Conservation (phyloP, 2,329 filamentous ascomycete genomes). For the Pseudopithomyces chartarum region DNA sequence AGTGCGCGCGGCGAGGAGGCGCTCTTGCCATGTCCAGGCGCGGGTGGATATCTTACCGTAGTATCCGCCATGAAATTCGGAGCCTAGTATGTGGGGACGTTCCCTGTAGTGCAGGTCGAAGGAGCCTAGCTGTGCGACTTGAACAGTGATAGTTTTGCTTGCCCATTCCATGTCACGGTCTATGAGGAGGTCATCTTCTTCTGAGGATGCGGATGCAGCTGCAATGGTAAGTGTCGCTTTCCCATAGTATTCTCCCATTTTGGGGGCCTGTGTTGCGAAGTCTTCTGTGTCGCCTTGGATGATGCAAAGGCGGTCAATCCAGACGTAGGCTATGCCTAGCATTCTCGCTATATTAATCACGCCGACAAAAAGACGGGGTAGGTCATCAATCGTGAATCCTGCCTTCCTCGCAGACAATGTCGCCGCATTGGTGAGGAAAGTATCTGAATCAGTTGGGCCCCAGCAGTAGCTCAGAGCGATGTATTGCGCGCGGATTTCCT, state of each 20-base stretch:
- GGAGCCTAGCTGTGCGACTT: neutral
- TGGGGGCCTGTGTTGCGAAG: neutral
- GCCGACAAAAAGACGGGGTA: neutral
- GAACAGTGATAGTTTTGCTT: neutral
- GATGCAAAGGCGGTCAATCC: neutral
- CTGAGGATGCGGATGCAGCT: neutral
- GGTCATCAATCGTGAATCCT: neutral
- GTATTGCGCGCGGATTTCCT: neutral
- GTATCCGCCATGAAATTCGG: neutral
- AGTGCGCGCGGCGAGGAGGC: conserved; percentile 2
- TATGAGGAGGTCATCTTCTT: neutral
- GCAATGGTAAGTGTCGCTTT: neutral
- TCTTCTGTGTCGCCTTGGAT: neutral
- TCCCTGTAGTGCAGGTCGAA: neutral
- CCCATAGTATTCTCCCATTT: neutral
- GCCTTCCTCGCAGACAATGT: neutral
- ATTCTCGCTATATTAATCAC: neutral
- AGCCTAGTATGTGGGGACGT: neutral
- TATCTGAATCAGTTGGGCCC: neutral
- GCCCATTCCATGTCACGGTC: neutral
- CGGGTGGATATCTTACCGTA: conserved; percentile 2
- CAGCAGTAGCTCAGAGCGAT: neutral
- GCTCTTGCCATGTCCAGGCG: conserved; percentile 12
- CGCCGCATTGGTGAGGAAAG: neutral
- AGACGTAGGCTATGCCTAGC: neutral